Percentiles rank a stretch among this genome's conserved stretches.
Conservation (phyloP, 2,329 filamentous ascomycete species). For the Epichloe coenophiala region DNA sequence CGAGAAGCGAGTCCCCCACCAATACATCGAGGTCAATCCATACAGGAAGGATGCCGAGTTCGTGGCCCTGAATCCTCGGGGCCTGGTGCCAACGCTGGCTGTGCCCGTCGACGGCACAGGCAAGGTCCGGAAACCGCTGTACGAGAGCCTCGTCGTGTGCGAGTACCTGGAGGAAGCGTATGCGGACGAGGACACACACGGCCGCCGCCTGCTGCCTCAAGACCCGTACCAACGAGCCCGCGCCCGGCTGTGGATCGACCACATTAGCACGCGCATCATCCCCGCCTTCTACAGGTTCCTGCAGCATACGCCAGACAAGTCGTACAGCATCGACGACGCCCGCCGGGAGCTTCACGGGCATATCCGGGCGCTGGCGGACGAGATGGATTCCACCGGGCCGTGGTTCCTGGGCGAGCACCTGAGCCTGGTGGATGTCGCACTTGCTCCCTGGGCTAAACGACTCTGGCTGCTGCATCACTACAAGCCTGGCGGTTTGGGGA, state of each 20-base stretch:
- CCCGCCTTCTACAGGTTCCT: slow-evolving; percentile 53
- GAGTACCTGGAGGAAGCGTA: slow-evolving; percentile 68
- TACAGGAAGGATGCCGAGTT: slow-evolving; percentile 60
- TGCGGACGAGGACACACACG: slow-evolving; percentile 27
- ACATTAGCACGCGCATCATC: slow-evolving; percentile 51
- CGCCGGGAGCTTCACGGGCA: slow-evolving; percentile 43
- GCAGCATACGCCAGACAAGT: slow-evolving; percentile 38
- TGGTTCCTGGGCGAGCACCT: slow-evolving; percentile 54
- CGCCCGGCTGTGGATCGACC: slow-evolving; percentile 62
- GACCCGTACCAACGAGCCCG: slow-evolving; percentile 52
- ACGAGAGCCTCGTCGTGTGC: slow-evolving; percentile 59
- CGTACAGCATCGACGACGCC: slow-evolving; percentile 36
- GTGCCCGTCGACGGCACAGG: slow-evolving; percentile 24
- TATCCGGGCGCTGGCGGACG: slow-evolving; percentile 45
- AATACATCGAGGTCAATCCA: slow-evolving; percentile 68
- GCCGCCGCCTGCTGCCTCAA: slow-evolving; percentile 39
- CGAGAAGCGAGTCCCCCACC: slow-evolving; percentile 58
- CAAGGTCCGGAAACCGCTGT: slow-evolving; percentile 42
- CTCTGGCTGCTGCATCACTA: slow-evolving; percentile 65
- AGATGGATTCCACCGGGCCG: slow-evolving; percentile 44
- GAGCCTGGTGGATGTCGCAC: slow-evolving; percentile 54
- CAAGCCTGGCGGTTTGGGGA: slow-evolving; percentile 41
- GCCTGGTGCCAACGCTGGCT: slow-evolving; percentile 58
- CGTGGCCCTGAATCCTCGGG: slow-evolving; percentile 58
- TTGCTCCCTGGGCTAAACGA: slow-evolving; percentile 61